These are phyloP conservation scores for Aquanectria penicillioides DNA, from an alignment of 2,329 filamentous ascomycete species.

Conservation along the genomic window DNA sequence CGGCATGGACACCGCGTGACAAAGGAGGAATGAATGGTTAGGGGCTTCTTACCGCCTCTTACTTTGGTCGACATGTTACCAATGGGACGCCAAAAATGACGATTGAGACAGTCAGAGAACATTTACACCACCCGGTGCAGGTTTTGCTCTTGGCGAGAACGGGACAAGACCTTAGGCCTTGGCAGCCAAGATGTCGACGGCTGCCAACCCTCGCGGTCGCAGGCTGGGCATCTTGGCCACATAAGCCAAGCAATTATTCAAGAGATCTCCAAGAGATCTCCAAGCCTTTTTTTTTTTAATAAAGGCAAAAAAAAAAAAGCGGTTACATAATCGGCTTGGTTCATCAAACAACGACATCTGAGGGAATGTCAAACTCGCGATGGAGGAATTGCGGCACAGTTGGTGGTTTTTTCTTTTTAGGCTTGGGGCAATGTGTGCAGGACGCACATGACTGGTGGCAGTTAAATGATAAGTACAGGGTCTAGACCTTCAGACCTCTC, in stretches of 20 bases:
- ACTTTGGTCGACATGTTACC: background rate
- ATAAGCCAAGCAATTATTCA: constrained; percentile 13
- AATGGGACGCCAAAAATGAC: background rate
- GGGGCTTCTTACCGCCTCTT: background rate
- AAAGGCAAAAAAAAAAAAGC: too few relatives aligned
- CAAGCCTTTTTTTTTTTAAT: constrained; percentile 26
- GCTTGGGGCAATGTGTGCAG: background rate
- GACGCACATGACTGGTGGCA: constrained; percentile 4
- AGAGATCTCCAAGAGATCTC: constrained; percentile 39
- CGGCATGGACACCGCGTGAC: background rate
- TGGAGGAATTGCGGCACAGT: background rate
- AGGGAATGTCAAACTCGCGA: background rate
- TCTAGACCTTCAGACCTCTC: constrained; percentile 2
- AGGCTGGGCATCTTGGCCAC: constrained; percentile 40
- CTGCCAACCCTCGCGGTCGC: constrained; percentile 31
- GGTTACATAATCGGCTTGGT: constrained; percentile 7
- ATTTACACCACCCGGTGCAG: constrained; percentile 40
- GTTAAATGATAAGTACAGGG: constrained; percentile 9
- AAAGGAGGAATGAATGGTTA: background rate
- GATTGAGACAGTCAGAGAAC: background rate
- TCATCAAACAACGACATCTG: background rate
- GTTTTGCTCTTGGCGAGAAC: constrained; percentile 35
- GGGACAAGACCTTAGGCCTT: constrained; percentile 34
- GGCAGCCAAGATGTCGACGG: too few relatives aligned
- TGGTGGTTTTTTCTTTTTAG: background rate